Percentiles rank a stretch among this genome's conserved stretches.
Conservation (phyloP, 2,329 filamentous ascomycete species). For the Epichloe festucae region DNA sequence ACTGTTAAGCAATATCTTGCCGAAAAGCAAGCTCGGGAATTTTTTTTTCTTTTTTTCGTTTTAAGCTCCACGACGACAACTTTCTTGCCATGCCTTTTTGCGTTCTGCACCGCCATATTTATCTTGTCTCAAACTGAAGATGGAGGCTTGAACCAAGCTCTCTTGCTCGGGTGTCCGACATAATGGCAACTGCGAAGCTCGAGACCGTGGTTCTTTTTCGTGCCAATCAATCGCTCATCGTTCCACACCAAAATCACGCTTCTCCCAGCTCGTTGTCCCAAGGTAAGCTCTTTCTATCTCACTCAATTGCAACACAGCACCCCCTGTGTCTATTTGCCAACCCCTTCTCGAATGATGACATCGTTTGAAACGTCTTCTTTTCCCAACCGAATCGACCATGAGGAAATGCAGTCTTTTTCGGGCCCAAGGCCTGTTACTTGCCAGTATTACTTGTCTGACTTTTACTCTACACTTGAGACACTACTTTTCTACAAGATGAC, state of each 20-base stretch:
- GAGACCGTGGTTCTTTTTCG: background rate
- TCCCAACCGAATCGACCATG: slow-evolving; percentile 81
- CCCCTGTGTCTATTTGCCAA: slow-evolving; percentile 4
- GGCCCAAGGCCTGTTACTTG: slow-evolving; percentile 69
- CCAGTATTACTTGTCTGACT: slow-evolving; percentile 77
- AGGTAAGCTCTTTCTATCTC: slow-evolving; percentile 13
- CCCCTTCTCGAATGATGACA: slow-evolving; percentile 54
- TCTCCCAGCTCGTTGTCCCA: background rate
- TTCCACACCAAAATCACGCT: background rate
- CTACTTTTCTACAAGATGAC: slow-evolving; percentile 2
- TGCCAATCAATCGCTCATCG: no score
- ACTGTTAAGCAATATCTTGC: slow-evolving; percentile 22
- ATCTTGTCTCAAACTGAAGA: background rate
- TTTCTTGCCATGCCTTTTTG: background rate
- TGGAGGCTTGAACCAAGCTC: background rate
- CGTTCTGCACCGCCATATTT: no score
- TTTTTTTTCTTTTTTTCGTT: background rate
- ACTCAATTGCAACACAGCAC: background rate
- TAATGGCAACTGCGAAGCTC: background rate
- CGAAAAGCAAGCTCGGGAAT: slow-evolving; percentile 2
- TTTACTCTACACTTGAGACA: slow-evolving; percentile 11
- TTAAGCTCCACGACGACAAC: background rate
- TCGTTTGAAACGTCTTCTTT: slow-evolving; percentile 63
- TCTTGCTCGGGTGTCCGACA: background rate
- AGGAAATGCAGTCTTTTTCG: slow-evolving; percentile 59